Base-by-base conservation (phyloP, 805 yeast genomes). In the Candida krabiensis region DNA sequence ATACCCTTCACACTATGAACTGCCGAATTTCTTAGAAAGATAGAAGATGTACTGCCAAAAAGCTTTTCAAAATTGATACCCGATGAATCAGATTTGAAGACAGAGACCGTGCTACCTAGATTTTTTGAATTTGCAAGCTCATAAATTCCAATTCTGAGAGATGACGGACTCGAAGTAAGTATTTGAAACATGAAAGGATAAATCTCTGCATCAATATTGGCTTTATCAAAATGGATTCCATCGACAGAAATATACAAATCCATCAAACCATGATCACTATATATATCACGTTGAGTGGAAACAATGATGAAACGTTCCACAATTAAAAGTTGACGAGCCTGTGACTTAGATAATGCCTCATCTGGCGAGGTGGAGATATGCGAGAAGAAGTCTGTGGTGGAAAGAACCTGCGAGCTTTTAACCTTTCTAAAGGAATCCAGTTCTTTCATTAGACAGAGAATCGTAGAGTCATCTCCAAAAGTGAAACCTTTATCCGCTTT, bases 61-160 rank as follows among this genome's bases (percentile, higher is more conserved):
- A 56, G 40, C n/a, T 73, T 58, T 30, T 67, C 66, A 55, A 77
- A 81, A 37, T 63, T 67, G 22, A 75, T 56, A 1, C 89, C 87
- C 9, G 75, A 60, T 3, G 86, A 79, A 47, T 79, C 81, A 4
- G 81, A 73, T n/a, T 69, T 56, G 45, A 69, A 75, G 7, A 77
- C 38, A 11, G 70, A 67, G 1, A 73, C 57, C 6, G 55, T 26
- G 1, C 50, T 31, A 5, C 28, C 31, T 3, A n/a, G 3, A 4
- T 46, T 49, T 9, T 28, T 25, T 2, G 57, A 36, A 22, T 52
- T 49, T 9, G 44, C 40, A 14, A 42, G 21, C 12, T 58, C 60
- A 50, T 50, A 58, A 4, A 68, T 63, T 29, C 67, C 68, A 18
- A 75, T 56, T 43, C 70, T 70, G 5, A 74, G 42, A 4, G 75